Percentiles rank a stretch among this genome's conserved stretches.
Conservation (phyloP, 108 stramenopile species). For the Nitzschia palea region DNA sequence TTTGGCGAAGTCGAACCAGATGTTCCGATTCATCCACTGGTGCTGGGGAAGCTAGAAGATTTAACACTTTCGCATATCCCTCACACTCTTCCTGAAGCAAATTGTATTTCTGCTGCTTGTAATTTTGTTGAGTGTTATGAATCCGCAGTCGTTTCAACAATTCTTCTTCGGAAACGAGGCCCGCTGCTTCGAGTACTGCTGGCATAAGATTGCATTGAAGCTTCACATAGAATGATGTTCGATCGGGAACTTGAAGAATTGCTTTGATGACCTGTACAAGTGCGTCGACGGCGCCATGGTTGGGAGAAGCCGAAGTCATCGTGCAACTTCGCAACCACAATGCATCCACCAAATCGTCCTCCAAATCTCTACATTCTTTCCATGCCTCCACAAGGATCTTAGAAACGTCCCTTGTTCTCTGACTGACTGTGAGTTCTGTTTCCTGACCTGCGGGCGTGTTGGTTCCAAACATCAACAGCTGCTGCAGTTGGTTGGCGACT, state of each 20-base stretch:
- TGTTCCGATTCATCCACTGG: neutral
- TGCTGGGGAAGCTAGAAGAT: constrained; percentile 23
- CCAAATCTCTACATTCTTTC: neutral
- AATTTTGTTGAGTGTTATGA: constrained; percentile 84
- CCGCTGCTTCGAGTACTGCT: neutral
- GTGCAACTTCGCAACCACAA: constrained; percentile 21
- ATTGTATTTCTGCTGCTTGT: constrained; percentile 93
- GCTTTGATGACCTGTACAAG: neutral
- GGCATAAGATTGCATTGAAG: constrained; percentile 19
- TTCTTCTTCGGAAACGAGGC: constrained; percentile 25
- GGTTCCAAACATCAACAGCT: constrained; percentile 5
- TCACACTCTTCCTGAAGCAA: constrained; percentile 93
- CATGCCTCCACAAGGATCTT: neutral
- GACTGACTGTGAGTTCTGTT: neutral
- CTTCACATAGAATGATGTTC: constrained; percentile 5
- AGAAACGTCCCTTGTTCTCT: constrained; percentile 1
- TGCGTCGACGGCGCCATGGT: neutral
- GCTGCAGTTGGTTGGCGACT: neutral
- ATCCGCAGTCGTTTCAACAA: constrained; percentile 61
- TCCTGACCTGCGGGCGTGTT: neutral
- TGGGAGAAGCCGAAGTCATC: neutral
- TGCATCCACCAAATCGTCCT: constrained; percentile 24
- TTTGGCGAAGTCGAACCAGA: constrained; percentile 5
- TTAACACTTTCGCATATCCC: constrained; percentile 86
- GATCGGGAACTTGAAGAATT: neutral